Evolutionary conservation across 495 filamentous ascomycete species (phyloP), one percentile per base, ranked within the genome.

Genomic region (Aspergillus bertholletiae): DNA sequence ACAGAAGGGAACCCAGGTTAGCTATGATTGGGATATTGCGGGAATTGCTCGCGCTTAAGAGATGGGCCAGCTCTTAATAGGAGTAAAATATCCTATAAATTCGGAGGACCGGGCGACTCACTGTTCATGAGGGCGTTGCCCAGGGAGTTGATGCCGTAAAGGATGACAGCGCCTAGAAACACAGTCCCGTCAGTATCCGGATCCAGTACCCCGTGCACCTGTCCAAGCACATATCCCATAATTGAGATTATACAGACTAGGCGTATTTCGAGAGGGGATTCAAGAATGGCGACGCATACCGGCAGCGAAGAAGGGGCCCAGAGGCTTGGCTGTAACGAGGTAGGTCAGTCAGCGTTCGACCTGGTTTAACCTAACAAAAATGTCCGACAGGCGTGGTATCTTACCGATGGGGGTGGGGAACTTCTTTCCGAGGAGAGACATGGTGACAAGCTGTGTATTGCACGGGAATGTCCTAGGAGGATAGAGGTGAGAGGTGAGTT

Each of bases 251-350:
- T 13, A 7, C 17, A 22, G 11, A 9, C 8, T 49, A 24, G 12
- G 23, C 54, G 8, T 6, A 12, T 55, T 35, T 12, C 45, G 24
- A 15, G 35, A 28, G 26, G 7, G 51, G 23, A 22, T 21, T 30
- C 23, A 21, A 52, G 18, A 17, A 51, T 30, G 18, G 53, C 32
- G 32, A 56, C 55, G 62, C 91, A 69, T 93, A 97, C 93, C 92
- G 69, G 93, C 92, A 77, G 82, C 77, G 81, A 87, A 95, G 84
- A 97, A 97, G 51, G 93, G 93, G 66, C 81, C 84, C 84, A 95
- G 82, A 59, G 92, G 92, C 78, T 80, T 75, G 77, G 88, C 93
- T 97, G 72, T 76, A 64, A 54, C 46, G 61, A 55, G 54, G 55
- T 53, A 47, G 53, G 59, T 66, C 55, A 62, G 67, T 73, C 55